Percentiles rank a stretch among this genome's conserved stretches.
Evolutionary conservation across 352 stramenopile species (phyloP).

Genomic region (Elongisporangium undulatum): DNA sequence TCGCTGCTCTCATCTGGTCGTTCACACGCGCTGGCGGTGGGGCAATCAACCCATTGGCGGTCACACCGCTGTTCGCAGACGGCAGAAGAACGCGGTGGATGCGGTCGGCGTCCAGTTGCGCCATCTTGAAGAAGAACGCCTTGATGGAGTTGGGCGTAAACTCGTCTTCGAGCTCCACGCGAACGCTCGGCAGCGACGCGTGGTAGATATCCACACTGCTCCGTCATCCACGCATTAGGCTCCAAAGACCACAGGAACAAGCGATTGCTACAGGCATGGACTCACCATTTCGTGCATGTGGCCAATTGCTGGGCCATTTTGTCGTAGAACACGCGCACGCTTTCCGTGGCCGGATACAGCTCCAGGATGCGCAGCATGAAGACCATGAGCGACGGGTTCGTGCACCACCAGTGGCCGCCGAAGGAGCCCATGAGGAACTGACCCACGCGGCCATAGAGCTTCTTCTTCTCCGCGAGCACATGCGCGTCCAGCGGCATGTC

Average conservation of each 20-base stretch:
- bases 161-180: slow-evolving; percentile 70
- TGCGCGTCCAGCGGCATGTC: slow-evolving; percentile 19
- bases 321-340: slow-evolving; percentile 71
- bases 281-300: slow-evolving; percentile 61
- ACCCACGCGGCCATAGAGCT: slow-evolving; percentile 69
- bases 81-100: slow-evolving; percentile 47
- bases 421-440: slow-evolving; percentile 72
- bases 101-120: slow-evolving; percentile 64
- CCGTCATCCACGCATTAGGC: not conserved
- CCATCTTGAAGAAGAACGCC: slow-evolving; percentile 73
- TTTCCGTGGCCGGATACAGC: slow-evolving; percentile 64
- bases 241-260: not conserved
- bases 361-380: slow-evolving; percentile 88
- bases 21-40: slow-evolving; percentile 3
- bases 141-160: slow-evolving; percentile 70
- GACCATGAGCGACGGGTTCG: slow-evolving; percentile 73
- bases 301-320: slow-evolving; percentile 63
- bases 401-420: slow-evolving; percentile 78
- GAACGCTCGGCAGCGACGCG: slow-evolving; percentile 61
- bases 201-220: slow-evolving; percentile 84
- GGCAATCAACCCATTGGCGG: not conserved
- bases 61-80: slow-evolving; percentile 4
- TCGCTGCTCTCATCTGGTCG: slow-evolving; percentile 19
- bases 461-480: slow-evolving; percentile 54
- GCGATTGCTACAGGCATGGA: not conserved